Evolutionary conservation across 2,329 filamentous ascomycete genomes (phyloP).

Genomic region (Paecilomyces formosus): DNA sequence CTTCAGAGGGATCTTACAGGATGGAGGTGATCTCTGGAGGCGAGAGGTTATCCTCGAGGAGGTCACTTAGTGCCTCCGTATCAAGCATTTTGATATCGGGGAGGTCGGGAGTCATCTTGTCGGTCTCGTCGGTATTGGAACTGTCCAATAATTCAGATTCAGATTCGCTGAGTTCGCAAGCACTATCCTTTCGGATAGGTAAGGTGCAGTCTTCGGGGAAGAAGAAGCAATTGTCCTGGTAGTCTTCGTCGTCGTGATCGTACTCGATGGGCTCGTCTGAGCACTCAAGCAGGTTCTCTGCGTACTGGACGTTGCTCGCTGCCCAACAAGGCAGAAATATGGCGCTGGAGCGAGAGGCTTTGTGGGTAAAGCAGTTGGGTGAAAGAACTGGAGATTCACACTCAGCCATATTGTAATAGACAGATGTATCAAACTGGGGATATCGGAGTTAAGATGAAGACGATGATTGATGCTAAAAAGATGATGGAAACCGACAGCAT

Average conservation of each 20-base stretch:
- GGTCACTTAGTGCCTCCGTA: conserved; percentile 32
- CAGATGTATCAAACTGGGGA: not conserved
- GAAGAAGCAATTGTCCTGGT: conserved; percentile 36
- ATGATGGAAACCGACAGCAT: not conserved
- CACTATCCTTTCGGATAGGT: conserved; percentile 25
- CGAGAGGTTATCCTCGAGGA: conserved; percentile 35
- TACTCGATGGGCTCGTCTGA: conserved; percentile 36
- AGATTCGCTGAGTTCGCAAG: conserved; percentile 12
- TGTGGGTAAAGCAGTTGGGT: not conserved
- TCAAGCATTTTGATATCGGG: conserved; percentile 38
- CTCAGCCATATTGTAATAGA: conserved; percentile 14
- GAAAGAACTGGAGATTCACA: conserved; percentile 16
- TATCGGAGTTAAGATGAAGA: not conserved
- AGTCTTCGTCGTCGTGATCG: conserved; percentile 35
- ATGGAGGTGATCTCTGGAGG: conserved; percentile 38
- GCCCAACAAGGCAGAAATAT: conserved; percentile 32
- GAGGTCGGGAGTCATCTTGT: conserved; percentile 33
- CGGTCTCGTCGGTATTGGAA: conserved; percentile 13
- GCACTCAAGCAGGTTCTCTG: conserved; percentile 32
- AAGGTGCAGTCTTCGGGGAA: conserved; percentile 37
- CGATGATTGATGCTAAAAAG: not conserved
- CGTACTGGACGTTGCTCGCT: conserved; percentile 28
- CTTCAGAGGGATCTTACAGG: conserved; percentile 19
- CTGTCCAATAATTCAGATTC: conserved; percentile 4
- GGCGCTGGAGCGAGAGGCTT: conserved; percentile 8